Evolutionary conservation across 352 stramenopile genomes (phyloP).

Genomic region (Phytophthora ramorum): DNA sequence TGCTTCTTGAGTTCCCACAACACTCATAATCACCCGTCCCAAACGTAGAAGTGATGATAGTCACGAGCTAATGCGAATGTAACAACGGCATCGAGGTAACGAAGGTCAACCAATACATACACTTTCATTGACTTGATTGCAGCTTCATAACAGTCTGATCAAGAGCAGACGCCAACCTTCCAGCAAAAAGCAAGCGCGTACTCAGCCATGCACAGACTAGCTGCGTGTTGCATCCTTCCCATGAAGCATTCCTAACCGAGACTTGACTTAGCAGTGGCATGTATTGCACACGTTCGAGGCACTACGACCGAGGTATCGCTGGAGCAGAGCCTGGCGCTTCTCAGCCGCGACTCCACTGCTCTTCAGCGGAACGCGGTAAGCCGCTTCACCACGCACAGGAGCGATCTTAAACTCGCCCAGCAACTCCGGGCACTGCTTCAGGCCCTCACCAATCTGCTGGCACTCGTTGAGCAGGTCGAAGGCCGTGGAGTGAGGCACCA

Average conservation of each 20-base stretch:
- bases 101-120: too few relatives aligned
- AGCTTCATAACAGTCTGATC: too few relatives aligned
- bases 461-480: slow-evolving; percentile 96
- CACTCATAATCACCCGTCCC: too few relatives aligned
- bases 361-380: slow-evolving; percentile 95
- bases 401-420: slow-evolving; percentile 94
- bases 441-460: slow-evolving; percentile 96
- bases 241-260: slow-evolving; percentile 6
- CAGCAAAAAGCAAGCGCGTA: neutral
- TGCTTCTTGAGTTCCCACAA: too few relatives aligned
- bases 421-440: slow-evolving; percentile 92
- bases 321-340: slow-evolving; percentile 74
- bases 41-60: too few relatives aligned
- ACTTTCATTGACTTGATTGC: too few relatives aligned
- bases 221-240: neutral
- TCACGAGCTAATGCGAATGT: too few relatives aligned
- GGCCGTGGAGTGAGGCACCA: slow-evolving; percentile 80
- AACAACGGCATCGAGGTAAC: too few relatives aligned
- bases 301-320: slow-evolving; percentile 50
- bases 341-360: slow-evolving; percentile 80
- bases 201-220: neutral
- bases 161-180: too few relatives aligned
- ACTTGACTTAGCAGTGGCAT: slow-evolving; percentile 36
- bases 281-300: slow-evolving; percentile 29
- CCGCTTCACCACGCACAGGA: slow-evolving; percentile 89